A percentile compares a stretch with the other conserved stretches of the same genome.
These are phyloP conservation scores for Carallia brachiata DNA, from an alignment of 345 rosid genomes.

Conservation along the genomic window DNA sequence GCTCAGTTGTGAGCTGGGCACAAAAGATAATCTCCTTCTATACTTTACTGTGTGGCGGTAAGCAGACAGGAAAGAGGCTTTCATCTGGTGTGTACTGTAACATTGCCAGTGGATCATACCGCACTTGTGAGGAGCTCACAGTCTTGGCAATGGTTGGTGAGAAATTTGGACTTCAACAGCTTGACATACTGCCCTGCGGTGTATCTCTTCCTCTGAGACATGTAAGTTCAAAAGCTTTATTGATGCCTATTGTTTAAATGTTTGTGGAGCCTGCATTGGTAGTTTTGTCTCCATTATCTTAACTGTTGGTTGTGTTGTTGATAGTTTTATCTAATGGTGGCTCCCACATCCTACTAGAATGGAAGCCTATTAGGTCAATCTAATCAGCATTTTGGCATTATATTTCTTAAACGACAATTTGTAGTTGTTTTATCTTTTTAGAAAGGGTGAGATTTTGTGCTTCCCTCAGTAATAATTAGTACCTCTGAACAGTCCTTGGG, in stretches of 20 bases:
- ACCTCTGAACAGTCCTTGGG: not conserved
- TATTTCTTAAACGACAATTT: too few species aligned
- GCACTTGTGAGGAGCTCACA: conserved; percentile 70
- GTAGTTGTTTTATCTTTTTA: too few species aligned
- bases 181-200: conserved; percentile 83
- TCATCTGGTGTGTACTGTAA: conserved; percentile 79
- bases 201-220: conserved; percentile 93
- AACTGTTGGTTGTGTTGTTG: too few species aligned
- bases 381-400: too few species aligned
- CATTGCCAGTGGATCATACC: conserved; percentile 69
- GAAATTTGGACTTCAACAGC: conserved; percentile 83
- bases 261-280: not conserved
- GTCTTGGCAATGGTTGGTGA: conserved; percentile 97
- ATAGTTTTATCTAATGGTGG: too few species aligned
- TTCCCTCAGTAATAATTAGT: too few species aligned
- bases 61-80: conserved; percentile 55
- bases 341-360: too few species aligned
- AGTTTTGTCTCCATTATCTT: not conserved
- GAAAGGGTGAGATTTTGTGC: too few species aligned
- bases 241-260: too few species aligned
- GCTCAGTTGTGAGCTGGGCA: conserved; percentile 70
- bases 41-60: conserved; percentile 74
- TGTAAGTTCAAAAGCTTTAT: conserved; percentile 49
- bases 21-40: conserved; percentile 83
- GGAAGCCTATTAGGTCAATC: too few species aligned